A percentile compares a stretch with the other conserved stretches of the same genome.
Evolutionary conservation across 2,329 filamentous ascomycete species (phyloP).

Genomic region (Aspergillus intermedius): DNA sequence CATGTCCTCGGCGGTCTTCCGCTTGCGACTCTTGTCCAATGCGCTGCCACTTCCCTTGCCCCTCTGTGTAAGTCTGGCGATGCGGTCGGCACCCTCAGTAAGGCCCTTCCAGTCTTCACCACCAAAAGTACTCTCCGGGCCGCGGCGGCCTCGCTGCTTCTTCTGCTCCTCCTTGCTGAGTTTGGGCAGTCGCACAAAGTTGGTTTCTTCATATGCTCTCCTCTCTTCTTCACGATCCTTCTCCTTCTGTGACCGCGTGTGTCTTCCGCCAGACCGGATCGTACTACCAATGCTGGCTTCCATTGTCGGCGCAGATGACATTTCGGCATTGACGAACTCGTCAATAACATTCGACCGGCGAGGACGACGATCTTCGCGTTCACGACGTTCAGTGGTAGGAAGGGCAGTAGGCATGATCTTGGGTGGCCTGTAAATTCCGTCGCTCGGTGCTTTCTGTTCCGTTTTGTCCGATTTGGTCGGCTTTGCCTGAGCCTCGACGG

Average conservation of each 20-base stretch:
- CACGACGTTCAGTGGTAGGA: slow-evolving; percentile 56
- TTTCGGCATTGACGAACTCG: slow-evolving; percentile 80
- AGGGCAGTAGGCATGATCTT: slow-evolving; percentile 81
- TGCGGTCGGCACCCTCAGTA: slow-evolving; percentile 77
- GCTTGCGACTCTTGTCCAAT: slow-evolving; percentile 80
- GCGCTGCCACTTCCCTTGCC: slow-evolving; percentile 53
- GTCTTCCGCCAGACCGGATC: slow-evolving; percentile 70
- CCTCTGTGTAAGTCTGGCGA: slow-evolving; percentile 71
- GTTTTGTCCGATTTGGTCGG: slow-evolving; percentile 20
- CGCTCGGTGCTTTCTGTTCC: slow-evolving; percentile 23
- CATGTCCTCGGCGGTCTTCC: slow-evolving; percentile 64
- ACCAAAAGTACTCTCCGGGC: slow-evolving; percentile 59
- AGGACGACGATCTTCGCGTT: slow-evolving; percentile 56
- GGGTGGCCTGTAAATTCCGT: slow-evolving; percentile 82
- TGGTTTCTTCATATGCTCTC: slow-evolving; percentile 81
- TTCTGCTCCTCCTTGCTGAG: slow-evolving; percentile 79
- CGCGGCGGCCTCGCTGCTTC: slow-evolving; percentile 48
- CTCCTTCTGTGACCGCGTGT: slow-evolving; percentile 69
- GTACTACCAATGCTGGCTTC: slow-evolving; percentile 90
- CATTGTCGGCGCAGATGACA: slow-evolving; percentile 72
- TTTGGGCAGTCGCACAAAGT: slow-evolving; percentile 80
- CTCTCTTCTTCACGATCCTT: slow-evolving; percentile 71
- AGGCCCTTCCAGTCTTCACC: slow-evolving; percentile 90
- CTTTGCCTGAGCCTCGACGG: slow-evolving; percentile 33
- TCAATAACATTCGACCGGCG: slow-evolving; percentile 79